These are phyloP conservation scores for Debaryomyces sp. DNA, from an alignment of 1,139 yeast species.

Conservation along the genomic window DNA sequence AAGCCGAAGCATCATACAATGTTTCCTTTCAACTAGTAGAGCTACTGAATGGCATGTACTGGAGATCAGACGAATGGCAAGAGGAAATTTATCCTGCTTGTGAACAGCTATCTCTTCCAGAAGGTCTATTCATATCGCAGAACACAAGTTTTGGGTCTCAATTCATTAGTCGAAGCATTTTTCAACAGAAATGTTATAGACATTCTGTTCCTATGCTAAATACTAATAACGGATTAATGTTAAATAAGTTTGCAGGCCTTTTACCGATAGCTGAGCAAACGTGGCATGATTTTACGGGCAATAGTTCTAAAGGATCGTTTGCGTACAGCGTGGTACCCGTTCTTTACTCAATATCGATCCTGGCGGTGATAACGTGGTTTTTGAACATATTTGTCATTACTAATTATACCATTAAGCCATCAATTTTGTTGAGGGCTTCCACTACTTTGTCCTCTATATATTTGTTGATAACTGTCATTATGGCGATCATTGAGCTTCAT, in stretches of 20 bases:
- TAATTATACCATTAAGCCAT: conserved; percentile 59
- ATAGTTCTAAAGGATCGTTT: conserved; percentile 45
- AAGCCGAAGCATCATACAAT: background rate
- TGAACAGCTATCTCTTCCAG: conserved; percentile 28
- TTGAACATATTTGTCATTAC: conserved; percentile 66
- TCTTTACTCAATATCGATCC: conserved; percentile 62
- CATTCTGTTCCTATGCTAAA: conserved; percentile 45
- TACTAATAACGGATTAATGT: conserved; percentile 39
- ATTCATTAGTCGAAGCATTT: conserved; percentile 28
- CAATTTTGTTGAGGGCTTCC: conserved; percentile 46
- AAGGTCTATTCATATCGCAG: conserved; percentile 40
- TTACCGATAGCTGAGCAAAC: conserved; percentile 43
- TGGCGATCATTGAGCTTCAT: conserved; percentile 47
- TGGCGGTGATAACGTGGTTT: conserved; percentile 67
- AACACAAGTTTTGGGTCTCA: conserved; percentile 21
- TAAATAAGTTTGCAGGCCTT: conserved; percentile 27
- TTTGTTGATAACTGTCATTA: conserved; percentile 52
- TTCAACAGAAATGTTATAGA: conserved; percentile 40
- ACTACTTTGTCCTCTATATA: conserved; percentile 56
- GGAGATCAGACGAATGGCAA: conserved; percentile 37
- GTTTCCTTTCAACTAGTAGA: background rate
- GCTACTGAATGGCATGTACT: conserved; percentile 32
- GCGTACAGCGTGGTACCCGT: conserved; percentile 62
- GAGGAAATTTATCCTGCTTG: conserved; percentile 36
- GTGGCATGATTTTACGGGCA: conserved; percentile 43